Conservation (phyloP, 1,139 yeast species). For the Pichia cactophila region DNA sequence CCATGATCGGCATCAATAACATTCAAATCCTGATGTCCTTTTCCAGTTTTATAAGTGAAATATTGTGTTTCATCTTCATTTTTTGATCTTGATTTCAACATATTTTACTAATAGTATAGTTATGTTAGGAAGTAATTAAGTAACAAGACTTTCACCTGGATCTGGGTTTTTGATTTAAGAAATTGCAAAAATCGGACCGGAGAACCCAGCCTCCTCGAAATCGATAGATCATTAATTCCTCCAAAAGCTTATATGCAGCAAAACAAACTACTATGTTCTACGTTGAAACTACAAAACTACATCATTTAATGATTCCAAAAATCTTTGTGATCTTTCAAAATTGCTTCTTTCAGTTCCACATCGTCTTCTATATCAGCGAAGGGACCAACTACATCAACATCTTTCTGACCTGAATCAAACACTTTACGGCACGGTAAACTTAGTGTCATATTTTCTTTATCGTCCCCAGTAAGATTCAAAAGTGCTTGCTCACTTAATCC, state of each 20-base stretch:
- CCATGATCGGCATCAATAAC: conserved; percentile 15
- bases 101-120: background rate
- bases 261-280: background rate
- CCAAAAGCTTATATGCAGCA: background rate
- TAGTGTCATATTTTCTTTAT: conserved; percentile 24
- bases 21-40: conserved; percentile 1
- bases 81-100: background rate
- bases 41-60: conserved; percentile 3
- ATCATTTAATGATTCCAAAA: conserved; percentile 17
- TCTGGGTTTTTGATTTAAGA: too few relatives aligned
- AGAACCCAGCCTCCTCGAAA: too few relatives aligned
- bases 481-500: conserved; percentile 19
- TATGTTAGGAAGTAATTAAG: too few relatives aligned
- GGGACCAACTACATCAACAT: conserved; percentile 22
- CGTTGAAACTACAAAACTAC: background rate
- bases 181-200: too few relatives aligned
- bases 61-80: background rate
- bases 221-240: too few relatives aligned
- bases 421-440: conserved; percentile 18
- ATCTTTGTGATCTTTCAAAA: conserved; percentile 18
- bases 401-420: conserved; percentile 21
- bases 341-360: conserved; percentile 16
- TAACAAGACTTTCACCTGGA: too few relatives aligned
- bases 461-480: conserved; percentile 20
- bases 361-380: conserved; percentile 8